Evolutionary conservation across 2,329 filamentous ascomycete genomes (phyloP), one percentile per base, ranked within the genome.

Genomic region (Ophiostoma sp.): DNA sequence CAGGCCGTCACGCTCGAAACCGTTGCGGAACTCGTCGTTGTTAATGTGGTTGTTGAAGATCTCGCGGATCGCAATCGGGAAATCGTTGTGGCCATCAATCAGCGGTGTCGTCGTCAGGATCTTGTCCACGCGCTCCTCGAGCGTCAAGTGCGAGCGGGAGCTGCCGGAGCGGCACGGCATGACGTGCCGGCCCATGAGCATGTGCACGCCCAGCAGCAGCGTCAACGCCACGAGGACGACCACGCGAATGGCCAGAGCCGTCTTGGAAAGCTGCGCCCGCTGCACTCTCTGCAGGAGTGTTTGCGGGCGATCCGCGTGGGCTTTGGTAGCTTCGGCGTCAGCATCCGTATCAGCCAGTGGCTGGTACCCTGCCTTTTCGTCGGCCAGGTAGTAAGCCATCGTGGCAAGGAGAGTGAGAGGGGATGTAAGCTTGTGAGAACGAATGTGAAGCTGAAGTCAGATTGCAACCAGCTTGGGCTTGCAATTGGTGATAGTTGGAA

Each of bases 61-160:
- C 6, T 78, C 82, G 50, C 94, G 89, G 70, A 98, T 85, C 36
- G 91, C 81, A 52, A 96, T 91, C 28, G 95, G 88, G 68, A 98
- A 86, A 80, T 98, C 95, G 82, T 97, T 92, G 80, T 98, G 95
- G 0, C 95, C 95, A 81, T 98, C 95, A 33, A 78, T 78, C 63
- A 78, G 55, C 5, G 77, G 77, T 39, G 76, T 78, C 42, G 74
- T 42, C 5, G 50, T 22, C 22, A 78, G 74, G 52, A 78, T 78
- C 57, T 71, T 72, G 66, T 75, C 63, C 50, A 77, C 77, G 3
- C 77, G 77, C 48, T 74, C 71, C 52, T 76, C 76, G 1, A 78
- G 72, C n/a, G 73, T 75, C 63, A 73, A 48, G 66, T 69, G 33
- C 17, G 66, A 33, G 2, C 45, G 39, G 36, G 3, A 19, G 12